Evolutionary conservation across 805 yeast species (phyloP).

Genomic region (Yamadazyma endophytica): DNA sequence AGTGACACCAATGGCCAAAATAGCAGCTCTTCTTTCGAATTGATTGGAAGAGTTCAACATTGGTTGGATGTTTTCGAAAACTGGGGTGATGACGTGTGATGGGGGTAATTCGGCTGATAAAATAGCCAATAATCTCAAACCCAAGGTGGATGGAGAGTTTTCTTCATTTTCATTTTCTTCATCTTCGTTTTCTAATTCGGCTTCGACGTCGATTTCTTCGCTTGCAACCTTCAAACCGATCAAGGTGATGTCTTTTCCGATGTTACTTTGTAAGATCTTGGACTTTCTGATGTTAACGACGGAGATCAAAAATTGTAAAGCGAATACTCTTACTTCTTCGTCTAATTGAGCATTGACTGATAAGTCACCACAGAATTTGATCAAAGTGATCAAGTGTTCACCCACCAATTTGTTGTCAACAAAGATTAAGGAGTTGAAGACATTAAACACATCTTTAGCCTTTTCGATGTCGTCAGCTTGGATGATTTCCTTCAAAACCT

Average conservation of each 20-base stretch:
- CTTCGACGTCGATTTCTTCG: constrained; percentile 72
- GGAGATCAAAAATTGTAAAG: constrained; percentile 78
- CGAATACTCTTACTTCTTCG: constrained; percentile 78
- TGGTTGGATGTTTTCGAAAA: constrained; percentile 59
- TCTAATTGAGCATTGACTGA: constrained; percentile 63
- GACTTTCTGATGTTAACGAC: constrained; percentile 76
- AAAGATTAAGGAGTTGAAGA: constrained; percentile 73
- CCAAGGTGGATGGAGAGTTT: constrained; percentile 70
- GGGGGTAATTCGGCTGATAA: constrained; percentile 88
- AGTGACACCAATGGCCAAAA: constrained; percentile 75
- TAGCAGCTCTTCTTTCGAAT: constrained; percentile 82
- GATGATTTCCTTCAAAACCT: constrained; percentile 72
- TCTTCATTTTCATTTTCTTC: constrained; percentile 95
- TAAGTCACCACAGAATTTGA: constrained; percentile 72
- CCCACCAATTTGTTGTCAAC: constrained; percentile 78
- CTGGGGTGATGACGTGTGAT: constrained; percentile 79
- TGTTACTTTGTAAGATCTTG: constrained; percentile 71
- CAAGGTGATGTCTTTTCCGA: constrained; percentile 76
- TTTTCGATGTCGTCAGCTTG: constrained; percentile 65
- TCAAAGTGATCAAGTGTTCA: constrained; percentile 62
- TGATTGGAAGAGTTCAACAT: constrained; percentile 56
- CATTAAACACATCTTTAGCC: constrained; percentile 74
- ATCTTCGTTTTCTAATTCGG: constrained; percentile 71
- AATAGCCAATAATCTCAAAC: constrained; percentile 73
- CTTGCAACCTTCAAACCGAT: constrained; percentile 74